Percentiles rank a stretch among this genome's conserved stretches.
These are phyloP conservation scores for Vitis rupestris DNA, from an alignment of 164 flowering plant species.

Conservation along the genomic window DNA sequence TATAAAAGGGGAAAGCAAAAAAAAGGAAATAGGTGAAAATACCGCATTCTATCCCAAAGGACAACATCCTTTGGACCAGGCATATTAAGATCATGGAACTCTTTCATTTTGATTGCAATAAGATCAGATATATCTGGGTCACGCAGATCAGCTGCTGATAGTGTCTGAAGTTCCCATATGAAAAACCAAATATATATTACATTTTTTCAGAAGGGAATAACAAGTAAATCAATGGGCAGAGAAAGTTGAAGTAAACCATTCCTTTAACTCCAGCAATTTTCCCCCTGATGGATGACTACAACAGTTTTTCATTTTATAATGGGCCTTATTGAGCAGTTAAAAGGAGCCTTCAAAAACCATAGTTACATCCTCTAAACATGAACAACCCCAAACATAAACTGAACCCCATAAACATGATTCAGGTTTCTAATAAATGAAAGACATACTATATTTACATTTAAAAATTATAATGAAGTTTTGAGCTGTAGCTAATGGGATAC, in stretches of 20 bases:
- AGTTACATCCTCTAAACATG: too few relatives aligned
- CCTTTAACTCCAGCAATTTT: background rate
- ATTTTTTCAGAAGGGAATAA: background rate
- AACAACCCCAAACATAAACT: too few relatives aligned
- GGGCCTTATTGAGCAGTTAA: too few relatives aligned
- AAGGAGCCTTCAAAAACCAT: too few relatives aligned
- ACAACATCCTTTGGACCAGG: constrained; percentile 29
- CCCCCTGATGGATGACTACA: too few relatives aligned
- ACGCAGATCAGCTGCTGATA: constrained; percentile 43
- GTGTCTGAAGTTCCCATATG: constrained; percentile 31
- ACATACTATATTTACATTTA: too few relatives aligned
- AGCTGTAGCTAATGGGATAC: too few relatives aligned
- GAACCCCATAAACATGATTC: too few relatives aligned
- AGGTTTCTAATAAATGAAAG: too few relatives aligned
- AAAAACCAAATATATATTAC: background rate
- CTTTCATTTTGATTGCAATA: constrained; percentile 42
- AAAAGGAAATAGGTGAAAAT: background rate
- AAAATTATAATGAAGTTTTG: too few relatives aligned
- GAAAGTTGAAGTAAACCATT: background rate
- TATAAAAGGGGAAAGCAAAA: too few relatives aligned
- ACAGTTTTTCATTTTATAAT: too few relatives aligned
- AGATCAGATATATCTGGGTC: constrained; percentile 37
- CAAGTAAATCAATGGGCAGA: background rate
- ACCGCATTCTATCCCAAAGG: constrained; percentile 38
- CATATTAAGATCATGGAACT: constrained; percentile 40